Conservation (phyloP, 2,329 filamentous ascomycete genomes). For the Colletotrichum tropicicola region DNA sequence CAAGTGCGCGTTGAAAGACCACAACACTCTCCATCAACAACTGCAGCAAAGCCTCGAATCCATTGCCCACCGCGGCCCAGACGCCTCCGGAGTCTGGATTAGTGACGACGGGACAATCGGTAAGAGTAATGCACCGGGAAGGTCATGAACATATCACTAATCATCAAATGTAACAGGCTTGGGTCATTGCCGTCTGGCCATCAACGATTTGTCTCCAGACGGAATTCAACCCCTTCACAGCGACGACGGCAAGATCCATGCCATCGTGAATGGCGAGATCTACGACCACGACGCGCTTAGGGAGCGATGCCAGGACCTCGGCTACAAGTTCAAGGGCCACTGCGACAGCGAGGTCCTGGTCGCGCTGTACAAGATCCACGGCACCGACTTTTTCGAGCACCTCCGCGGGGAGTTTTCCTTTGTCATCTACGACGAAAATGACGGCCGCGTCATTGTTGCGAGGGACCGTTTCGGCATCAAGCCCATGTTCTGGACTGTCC, state of each 20-base stretch:
- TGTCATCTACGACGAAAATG: conserved; percentile 56
- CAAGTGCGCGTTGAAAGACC: background rate
- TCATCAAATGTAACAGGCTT: conserved; percentile 38
- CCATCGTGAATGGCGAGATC: conserved; percentile 69
- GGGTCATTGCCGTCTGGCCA: conserved; percentile 60
- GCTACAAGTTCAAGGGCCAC: conserved; percentile 53
- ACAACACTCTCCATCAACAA: conserved; percentile 7
- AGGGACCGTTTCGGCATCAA: conserved; percentile 67
- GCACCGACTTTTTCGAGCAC: conserved; percentile 45
- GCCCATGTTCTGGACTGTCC: conserved; percentile 60
- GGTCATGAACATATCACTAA: too few species aligned
- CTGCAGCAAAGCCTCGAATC: conserved; percentile 36
- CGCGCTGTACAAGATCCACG: conserved; percentile 60
- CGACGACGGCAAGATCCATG: conserved; percentile 50
- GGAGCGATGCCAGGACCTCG: conserved; percentile 41
- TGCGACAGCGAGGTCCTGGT: conserved; percentile 63
- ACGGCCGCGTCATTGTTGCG: conserved; percentile 53
- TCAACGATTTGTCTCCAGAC: conserved; percentile 58
- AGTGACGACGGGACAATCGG: conserved; percentile 27
- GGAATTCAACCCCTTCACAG: conserved; percentile 57
- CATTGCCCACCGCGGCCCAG: conserved; percentile 42
- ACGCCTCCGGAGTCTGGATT: conserved; percentile 40
- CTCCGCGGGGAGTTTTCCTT: conserved; percentile 65
- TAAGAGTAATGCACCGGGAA: background rate
- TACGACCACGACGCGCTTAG: conserved; percentile 61